These are phyloP conservation scores for Malassezia slooffiae DNA, from an alignment of 1,284 basidiomycete genomes.

Conservation along the genomic window DNA sequence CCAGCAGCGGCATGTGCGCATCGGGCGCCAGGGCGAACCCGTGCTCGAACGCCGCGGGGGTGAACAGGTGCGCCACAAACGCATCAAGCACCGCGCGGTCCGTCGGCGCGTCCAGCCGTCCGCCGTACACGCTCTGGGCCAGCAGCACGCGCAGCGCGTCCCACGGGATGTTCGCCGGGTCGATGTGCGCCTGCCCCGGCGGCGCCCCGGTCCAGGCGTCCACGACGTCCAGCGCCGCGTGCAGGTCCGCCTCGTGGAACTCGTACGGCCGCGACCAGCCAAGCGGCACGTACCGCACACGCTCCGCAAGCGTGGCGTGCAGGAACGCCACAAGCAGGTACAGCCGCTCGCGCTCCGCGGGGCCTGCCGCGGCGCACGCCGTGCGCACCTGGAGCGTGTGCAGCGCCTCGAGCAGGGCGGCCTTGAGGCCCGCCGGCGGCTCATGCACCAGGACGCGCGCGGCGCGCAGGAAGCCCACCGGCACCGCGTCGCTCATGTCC, in stretches of 20 bases:
- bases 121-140: constrained; percentile 41
- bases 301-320: constrained; percentile 40
- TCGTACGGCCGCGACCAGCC: constrained; percentile 44
- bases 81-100: constrained; percentile 42
- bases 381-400: constrained; percentile 16
- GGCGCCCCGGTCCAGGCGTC: constrained; percentile 37
- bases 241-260: constrained; percentile 44
- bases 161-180: constrained; percentile 41
- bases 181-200: constrained; percentile 31
- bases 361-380: constrained; percentile 17
- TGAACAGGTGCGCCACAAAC: constrained; percentile 41
- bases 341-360: constrained; percentile 34
- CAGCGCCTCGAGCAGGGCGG: constrained; percentile 38
- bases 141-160: constrained; percentile 38
- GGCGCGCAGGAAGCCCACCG: constrained; percentile 38
- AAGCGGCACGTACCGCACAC: constrained; percentile 39
- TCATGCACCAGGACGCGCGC: constrained; percentile 44
- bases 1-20: constrained; percentile 22
- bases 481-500: constrained; percentile 42
- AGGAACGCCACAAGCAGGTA: constrained; percentile 42
- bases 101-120: constrained; percentile 38
- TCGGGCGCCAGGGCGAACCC: constrained; percentile 36
- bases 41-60: constrained; percentile 35
- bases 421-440: constrained; percentile 43
- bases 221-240: constrained; percentile 38